These are phyloP conservation scores for Sphagnum fallax DNA, from an alignment of 228 moss, liverwort and hornwort genomes.

Conservation along the genomic window DNA sequence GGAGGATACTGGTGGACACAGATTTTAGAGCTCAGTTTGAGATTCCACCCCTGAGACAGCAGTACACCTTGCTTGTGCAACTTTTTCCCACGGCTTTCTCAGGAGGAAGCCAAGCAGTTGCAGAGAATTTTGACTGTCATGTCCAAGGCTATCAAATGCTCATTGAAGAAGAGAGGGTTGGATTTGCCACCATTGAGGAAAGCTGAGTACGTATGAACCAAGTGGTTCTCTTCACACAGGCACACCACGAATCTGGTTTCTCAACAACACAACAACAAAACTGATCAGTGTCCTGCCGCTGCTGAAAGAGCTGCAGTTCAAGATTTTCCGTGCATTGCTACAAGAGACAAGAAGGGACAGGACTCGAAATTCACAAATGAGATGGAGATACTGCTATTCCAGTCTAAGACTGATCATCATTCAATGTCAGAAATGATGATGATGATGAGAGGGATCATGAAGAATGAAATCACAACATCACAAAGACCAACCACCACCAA, in stretches of 20 bases:
- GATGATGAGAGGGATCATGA: conserved; percentile 9
- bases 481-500: too few species aligned
- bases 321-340: conserved; percentile 42
- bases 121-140: conserved; percentile 32
- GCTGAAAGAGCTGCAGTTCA: conserved; percentile 1
- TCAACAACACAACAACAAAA: background rate
- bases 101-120: conserved; percentile 23
- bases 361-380: conserved; percentile 59
- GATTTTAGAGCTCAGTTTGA: conserved; percentile 40
- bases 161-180: conserved; percentile 35
- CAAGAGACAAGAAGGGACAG: conserved; percentile 38
- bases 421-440: conserved; percentile 15
- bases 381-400: conserved; percentile 45
- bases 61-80: conserved; percentile 17
- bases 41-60: conserved; percentile 27
- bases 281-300: too few species aligned
- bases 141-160: conserved; percentile 28
- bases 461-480: background rate
- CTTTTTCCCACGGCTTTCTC: conserved; percentile 18
- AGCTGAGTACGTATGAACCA: conserved; percentile 34
- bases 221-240: conserved; percentile 36
- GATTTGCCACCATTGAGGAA: conserved; percentile 48
- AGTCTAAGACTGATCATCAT: conserved; percentile 7
- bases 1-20: conserved; percentile 27
- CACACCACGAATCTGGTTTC: conserved; percentile 26